Base-by-base conservation (phyloP, 2,329 filamentous ascomycete genomes). In the Cercospora janseana region DNA sequence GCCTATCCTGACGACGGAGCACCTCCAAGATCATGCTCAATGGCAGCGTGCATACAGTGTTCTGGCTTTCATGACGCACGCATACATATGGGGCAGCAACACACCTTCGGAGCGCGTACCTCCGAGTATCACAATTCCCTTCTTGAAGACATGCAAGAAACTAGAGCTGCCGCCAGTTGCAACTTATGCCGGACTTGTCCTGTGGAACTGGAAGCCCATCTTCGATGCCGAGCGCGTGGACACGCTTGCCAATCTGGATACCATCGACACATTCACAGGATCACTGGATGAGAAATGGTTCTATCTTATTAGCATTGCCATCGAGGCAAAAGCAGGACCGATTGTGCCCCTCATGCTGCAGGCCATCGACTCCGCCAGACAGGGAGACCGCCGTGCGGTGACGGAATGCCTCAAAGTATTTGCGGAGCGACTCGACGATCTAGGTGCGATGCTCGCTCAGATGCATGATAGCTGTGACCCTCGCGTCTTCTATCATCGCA, bases 221-320 rank as follows among this genome's bases (percentile, higher is more conserved):
- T 96, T 97, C 66, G 73, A 83, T 52, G 82, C 88, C 55, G 91
- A 96, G 69, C 79, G 81, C 27, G 82, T 93, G 50, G 88, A 94
- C 64, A 82, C 83, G 57, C 78, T 97, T 37, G 85, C 93, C 64
- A 97, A 98, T 63, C 79, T 98, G 49, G 84, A 88, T 31, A 93
- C 88, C 2, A 77, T 97, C 54, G 82, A 84, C 63, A 96, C 93
- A 12, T 94, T 96, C 66, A 97, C 93, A 12, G 93, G 93, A 43
- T 91, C 90, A 6, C 76, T 95, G 48, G 93, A 98, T 66, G 93
- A 98, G 72, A 95, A 93, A 56, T 98, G 93, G 93, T 98, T 98
- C 68, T 98, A 97, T 68, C 78, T 98, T 9, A 83, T 97, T 45
- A 96, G 90, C 0, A 88, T 96, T 3, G 93, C 92, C 55, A 96